These are phyloP conservation scores for Chamaenerion angustifolium DNA, from an alignment of 345 rosid genomes.

Conservation along the genomic window DNA sequence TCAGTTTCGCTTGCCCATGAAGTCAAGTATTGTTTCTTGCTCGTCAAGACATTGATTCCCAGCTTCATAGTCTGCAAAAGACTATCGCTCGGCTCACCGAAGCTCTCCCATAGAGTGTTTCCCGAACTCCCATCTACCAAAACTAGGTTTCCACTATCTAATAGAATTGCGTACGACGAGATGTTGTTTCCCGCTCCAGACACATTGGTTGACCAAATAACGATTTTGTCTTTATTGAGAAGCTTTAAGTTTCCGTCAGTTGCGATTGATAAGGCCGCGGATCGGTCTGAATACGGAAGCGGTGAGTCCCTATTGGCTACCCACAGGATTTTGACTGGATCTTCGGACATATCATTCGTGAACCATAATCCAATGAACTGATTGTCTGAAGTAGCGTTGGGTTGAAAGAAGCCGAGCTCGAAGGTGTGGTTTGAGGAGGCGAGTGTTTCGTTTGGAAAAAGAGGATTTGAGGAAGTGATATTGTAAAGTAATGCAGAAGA, in stretches of 20 bases:
- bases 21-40: conserved; percentile 6
- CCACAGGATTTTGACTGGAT: conserved; percentile 13
- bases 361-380: conserved; percentile 6
- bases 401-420: conserved; percentile 9
- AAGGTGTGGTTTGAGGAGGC: not conserved
- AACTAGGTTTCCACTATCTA: conserved; percentile 19
- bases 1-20: conserved; percentile 22
- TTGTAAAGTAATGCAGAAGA: not conserved
- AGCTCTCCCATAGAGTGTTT: conserved; percentile 17
- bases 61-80: conserved; percentile 24
- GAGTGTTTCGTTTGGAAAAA: conserved; percentile 2
- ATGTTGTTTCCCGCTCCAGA: not conserved
- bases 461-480: not conserved
- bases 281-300: conserved; percentile 3
- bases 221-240: conserved; percentile 1
- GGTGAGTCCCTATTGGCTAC: conserved; percentile 26
- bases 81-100: conserved; percentile 24
- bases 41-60: conserved; percentile 13
- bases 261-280: conserved; percentile 10
- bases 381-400: not conserved
- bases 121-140: conserved; percentile 5
- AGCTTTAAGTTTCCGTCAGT: conserved; percentile 13
- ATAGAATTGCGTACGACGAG: conserved; percentile 8
- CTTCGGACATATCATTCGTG: not conserved
- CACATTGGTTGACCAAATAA: conserved; percentile 14